phyloP scores from a whole-genome alignment of 345 rosid genomes.

The Salix suchowensis region DNA sequence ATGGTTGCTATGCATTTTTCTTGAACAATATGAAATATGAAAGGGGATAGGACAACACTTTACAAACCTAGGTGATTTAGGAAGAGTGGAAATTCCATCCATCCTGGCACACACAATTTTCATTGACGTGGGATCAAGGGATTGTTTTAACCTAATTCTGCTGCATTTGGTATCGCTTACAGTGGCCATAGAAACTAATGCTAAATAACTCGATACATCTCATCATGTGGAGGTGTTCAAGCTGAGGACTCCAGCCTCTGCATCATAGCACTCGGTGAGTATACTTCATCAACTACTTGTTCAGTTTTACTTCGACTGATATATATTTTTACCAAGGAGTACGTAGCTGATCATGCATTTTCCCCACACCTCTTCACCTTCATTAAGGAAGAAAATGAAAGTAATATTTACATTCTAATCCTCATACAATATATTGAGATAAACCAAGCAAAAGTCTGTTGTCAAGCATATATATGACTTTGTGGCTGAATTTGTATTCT shows the following conservation, averaged over 20 bases:
- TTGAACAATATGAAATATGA: too few relatives aligned
- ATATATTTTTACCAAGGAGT: neutral
- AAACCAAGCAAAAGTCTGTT: too few relatives aligned
- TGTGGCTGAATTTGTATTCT: neutral
- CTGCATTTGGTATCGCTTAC: neutral
- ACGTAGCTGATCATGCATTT: neutral
- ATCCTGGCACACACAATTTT: too few relatives aligned
- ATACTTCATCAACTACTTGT: neutral
- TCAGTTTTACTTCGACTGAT: too few relatives aligned
- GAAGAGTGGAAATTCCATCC: too few relatives aligned
- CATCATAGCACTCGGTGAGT: neutral
- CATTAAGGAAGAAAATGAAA: neutral
- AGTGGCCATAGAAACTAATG: too few relatives aligned
- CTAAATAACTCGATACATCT: neutral
- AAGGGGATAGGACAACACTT: too few relatives aligned
- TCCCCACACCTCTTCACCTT: neutral
- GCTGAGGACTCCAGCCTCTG: neutral
- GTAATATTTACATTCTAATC: neutral
- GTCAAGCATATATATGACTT: neutral
- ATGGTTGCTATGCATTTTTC: too few relatives aligned
- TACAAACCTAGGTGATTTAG: too few relatives aligned
- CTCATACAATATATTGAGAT: neutral
- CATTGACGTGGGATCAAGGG: neutral
- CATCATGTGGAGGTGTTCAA: neutral
- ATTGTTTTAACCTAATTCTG: neutral